These are phyloP conservation scores for Colletotrichum salicis DNA, from an alignment of 2,329 filamentous ascomycete genomes.

Conservation along the genomic window DNA sequence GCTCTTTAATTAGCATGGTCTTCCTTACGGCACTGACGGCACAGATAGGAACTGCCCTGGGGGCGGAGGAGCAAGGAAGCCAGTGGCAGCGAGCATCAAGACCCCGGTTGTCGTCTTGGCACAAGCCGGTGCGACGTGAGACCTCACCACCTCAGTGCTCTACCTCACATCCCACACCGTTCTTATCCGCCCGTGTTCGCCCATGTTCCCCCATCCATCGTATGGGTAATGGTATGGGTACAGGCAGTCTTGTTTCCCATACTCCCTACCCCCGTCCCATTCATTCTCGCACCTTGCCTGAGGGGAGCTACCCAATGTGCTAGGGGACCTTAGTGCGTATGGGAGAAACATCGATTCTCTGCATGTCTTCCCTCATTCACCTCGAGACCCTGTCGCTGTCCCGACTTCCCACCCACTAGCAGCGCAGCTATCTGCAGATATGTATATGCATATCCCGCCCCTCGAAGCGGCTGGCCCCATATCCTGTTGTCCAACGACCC, in stretches of 20 bases:
- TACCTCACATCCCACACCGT: conserved; percentile 32
- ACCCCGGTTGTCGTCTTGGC: conserved; percentile 13
- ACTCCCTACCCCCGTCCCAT: conserved; percentile 8
- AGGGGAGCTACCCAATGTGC: conserved; percentile 30
- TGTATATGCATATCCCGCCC: conserved; percentile 36
- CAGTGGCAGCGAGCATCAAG: background rate
- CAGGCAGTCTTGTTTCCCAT: too few species aligned
- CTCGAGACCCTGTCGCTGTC: conserved; percentile 28
- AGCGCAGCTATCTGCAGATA: conserved; percentile 36
- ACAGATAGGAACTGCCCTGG: conserved; percentile 2
- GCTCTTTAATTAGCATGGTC: conserved; percentile 19
- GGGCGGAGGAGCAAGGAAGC: background rate
- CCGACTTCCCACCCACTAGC: conserved; percentile 27
- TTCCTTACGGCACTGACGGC: conserved; percentile 17
- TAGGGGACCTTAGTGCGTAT: conserved; percentile 34
- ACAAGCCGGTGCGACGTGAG: conserved; percentile 28
- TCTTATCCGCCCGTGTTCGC: conserved; percentile 28
- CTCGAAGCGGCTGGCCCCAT: conserved; percentile 29
- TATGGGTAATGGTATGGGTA: conserved; percentile 14
- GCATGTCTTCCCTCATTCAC: conserved; percentile 22
- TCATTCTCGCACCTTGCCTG: conserved; percentile 29
- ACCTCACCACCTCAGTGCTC: conserved; percentile 8
- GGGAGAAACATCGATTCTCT: conserved; percentile 34
- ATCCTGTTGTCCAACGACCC: conserved; percentile 28
- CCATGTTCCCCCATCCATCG: conserved; percentile 3